Conservation (phyloP, 345 rosid genomes). For the Sisymbrium irio region DNA sequence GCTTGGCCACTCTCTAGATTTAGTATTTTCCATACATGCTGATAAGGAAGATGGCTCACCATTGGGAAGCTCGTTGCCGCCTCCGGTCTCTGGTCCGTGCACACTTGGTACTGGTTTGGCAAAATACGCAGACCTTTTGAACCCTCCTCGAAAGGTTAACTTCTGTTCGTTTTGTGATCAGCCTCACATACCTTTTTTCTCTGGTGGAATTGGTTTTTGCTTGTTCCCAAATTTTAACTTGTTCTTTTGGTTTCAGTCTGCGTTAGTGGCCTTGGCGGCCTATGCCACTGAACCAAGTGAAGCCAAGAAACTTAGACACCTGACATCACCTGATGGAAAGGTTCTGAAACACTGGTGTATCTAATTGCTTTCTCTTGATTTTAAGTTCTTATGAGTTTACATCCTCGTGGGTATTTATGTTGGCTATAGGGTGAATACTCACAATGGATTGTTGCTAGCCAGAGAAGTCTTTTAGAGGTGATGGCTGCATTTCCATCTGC, state of each 20-base stretch:
- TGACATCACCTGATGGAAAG: conserved; percentile 72
- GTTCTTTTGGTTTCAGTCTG: conserved; percentile 50
- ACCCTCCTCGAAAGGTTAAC: conserved; percentile 77
- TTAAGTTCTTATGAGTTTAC: not conserved
- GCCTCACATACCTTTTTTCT: not conserved
- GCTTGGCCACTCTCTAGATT: conserved; percentile 65
- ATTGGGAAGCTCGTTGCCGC: conserved; percentile 64
- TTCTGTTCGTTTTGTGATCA: conserved; percentile 6
- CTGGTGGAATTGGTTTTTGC: conserved; percentile 7
- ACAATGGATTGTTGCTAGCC: conserved; percentile 79
- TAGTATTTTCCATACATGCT: conserved; percentile 68
- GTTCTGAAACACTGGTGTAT: conserved; percentile 32
- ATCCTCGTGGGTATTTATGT: not conserved
- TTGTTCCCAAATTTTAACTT: not conserved
- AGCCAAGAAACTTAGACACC: conserved; percentile 54
- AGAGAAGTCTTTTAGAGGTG: conserved; percentile 95
- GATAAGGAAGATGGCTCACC: conserved; percentile 78
- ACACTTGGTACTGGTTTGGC: conserved; percentile 65
- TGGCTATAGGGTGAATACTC: conserved; percentile 75
- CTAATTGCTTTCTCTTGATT: not conserved
- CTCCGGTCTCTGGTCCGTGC: conserved; percentile 86
- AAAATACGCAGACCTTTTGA: conserved; percentile 69
- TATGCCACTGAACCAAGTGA: conserved; percentile 86
- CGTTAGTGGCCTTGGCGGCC: conserved; percentile 84
- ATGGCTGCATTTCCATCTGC: conserved; percentile 91